Base-by-base conservation (phyloP, 1,284 basidiomycete species). In the Naganishia sp. region DNA sequence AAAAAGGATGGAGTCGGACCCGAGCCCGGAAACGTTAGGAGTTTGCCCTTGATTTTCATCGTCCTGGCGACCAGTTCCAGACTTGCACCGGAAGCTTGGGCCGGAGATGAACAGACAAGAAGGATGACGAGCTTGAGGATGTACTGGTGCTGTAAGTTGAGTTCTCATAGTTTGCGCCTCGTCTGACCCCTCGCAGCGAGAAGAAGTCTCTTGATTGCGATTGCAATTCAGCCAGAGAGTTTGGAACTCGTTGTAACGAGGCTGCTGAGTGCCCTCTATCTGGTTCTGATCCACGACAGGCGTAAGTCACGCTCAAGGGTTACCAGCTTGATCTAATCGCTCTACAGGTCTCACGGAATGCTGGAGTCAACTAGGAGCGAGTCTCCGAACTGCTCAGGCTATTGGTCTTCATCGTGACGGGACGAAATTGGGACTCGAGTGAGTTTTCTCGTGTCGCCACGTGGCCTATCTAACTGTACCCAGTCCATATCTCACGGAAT, bases 361-460 rank as follows among this genome's bases (percentile, higher is more conserved):
- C 74, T 97, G 94, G 93, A 93, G 90, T 75, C 90, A 94, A 74
- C 83, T 97, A 13, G 94, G 94, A 55, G 92, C 92, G 1, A 92
- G 92, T 46, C 87, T 97, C 21, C 83, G 94, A 63, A 96, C 93
- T 16, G 94, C 94, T 13, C 94, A 96, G 75, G 94, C 94, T 1
- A 86, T 97, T 46, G 94, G 94, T 18, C 80, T 97, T 43, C 94
- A 97, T 78, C 85, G 94, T 64, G 94, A 97, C 77, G 91, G 91
- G 15, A 85, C 87, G n/a, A 88, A 87, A 65, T 87, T 90, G 82
- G 80, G 80, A 0, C 67, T 81, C 11, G 79, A 80, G 90, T 91
- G 72, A 76, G 85, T 77, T 10, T 25, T 9, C 6, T 7, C 4
- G 15, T 13, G 23, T 28, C 13, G 31, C 16, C 11, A 10, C 1